Base-by-base conservation (phyloP, 2,329 filamentous ascomycete species). In the Microsporum audouinii region DNA sequence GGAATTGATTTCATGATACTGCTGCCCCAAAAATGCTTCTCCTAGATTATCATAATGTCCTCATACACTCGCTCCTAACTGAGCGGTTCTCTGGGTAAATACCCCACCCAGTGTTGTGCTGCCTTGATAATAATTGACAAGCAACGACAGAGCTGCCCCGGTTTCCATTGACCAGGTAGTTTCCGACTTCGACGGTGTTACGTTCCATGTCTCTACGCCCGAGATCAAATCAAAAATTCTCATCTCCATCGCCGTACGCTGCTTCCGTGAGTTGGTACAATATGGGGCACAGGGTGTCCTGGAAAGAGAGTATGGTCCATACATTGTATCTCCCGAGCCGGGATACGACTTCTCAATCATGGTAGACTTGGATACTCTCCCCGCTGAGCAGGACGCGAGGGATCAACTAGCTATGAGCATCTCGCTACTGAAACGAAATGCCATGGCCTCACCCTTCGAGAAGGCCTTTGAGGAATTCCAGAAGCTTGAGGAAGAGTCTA, bases 151-250 rank as follows among this genome's bases (percentile, higher is more conserved):
- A 77, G 88, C 88, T 74, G 79, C 89, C 68, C 90, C 91, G 62
- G 83, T 85, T 63, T 90, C 89, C 68, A 96, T 99, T 75, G 95
- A 99, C 78, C 94, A 99, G 80, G 90, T 95, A 65, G 90, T 96
- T 65, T 97, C 92, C 73, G 94, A 99, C 78, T 99, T 99, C 73
- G 95, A 99, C 78, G 92, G 92, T 73, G 94, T 97, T 69, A 95
- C 89, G 68, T 99, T 97, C 78, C 94, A 99, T 77, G 91, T 99
- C 71, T 97, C 92, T 41, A 99, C 94, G 0, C 94, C 92, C 62
- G 91, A 96, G 75, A 80, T 85, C 64, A 97, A 97, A 81, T 87
- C 89, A 57, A 90, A 95, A 78, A 96, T 99, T 67, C 83, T 95
- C 58, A 86, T 99, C 62, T 99, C 94, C 27, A 88, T 99, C 70